Evolutionary conservation across 176 grass and related monocot genomes (phyloP).

Genomic region (Oryza officinalis): DNA sequence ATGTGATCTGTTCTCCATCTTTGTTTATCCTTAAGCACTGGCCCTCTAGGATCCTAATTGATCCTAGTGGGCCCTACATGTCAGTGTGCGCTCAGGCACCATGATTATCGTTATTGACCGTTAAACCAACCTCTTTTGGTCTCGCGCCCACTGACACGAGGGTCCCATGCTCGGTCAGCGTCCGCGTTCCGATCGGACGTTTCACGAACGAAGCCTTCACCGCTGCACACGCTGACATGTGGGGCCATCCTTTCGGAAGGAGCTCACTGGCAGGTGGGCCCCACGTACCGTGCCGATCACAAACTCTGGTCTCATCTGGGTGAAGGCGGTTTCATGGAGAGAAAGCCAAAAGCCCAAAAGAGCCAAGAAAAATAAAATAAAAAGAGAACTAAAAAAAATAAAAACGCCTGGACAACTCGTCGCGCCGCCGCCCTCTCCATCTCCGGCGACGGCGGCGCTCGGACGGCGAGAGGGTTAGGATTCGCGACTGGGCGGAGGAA

Average conservation of each 20-base stretch:
- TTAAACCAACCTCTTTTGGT: background rate
- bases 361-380: background rate
- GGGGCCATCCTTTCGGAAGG: accelerated
- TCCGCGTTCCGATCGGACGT: background rate
- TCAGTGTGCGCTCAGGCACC: background rate
- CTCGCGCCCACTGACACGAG: background rate
- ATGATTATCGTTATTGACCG: conserved; percentile 25
- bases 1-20: conserved; percentile 4
- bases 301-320: background rate
- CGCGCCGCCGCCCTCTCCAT: background rate
- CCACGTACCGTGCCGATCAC: conserved; percentile 24
- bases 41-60: too few relatives aligned
- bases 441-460: conserved; percentile 43
- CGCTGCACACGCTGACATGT: background rate
- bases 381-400: background rate
- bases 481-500: too few relatives aligned
- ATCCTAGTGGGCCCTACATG: background rate
- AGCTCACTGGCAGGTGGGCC: background rate
- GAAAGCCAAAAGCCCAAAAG: background rate
- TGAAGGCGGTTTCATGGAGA: background rate
- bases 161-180: background rate
- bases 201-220: background rate
- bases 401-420: conserved; percentile 15
- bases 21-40: background rate
- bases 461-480: background rate